Percentiles rank a stretch among this genome's conserved stretches.
These are phyloP conservation scores for Primulina tabacum DNA, from an alignment of 257 asterid genomes.

Conservation along the genomic window DNA sequence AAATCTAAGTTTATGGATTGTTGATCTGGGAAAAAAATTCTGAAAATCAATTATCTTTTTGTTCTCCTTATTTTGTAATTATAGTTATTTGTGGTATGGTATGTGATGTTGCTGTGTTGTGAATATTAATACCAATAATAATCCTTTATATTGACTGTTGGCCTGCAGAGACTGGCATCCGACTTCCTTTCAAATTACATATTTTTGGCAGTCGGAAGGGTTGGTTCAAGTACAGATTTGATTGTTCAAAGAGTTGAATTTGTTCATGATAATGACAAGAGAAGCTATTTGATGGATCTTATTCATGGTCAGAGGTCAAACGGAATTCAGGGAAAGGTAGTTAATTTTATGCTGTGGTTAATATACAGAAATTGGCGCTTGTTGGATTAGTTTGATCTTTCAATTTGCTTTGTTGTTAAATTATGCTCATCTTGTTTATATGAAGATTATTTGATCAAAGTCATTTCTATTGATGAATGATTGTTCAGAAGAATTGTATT, in stretches of 20 bases:
- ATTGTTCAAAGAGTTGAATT: slow-evolving; percentile 79
- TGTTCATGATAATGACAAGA: slow-evolving; percentile 75
- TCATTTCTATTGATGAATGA: no score
- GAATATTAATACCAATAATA: slow-evolving; percentile 9
- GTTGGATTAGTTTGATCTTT: background rate
- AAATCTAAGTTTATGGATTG: background rate
- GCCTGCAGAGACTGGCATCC: slow-evolving; percentile 81
- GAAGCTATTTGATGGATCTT: slow-evolving; percentile 85
- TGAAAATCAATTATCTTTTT: background rate
- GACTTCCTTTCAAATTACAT: slow-evolving; percentile 82
- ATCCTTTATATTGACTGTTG: slow-evolving; percentile 22
- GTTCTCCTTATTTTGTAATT: slow-evolving; percentile 3
- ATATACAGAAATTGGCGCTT: slow-evolving; percentile 1
- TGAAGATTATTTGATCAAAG: no score
- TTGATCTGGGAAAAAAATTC: slow-evolving; percentile 1
- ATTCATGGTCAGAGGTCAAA: slow-evolving; percentile 71
- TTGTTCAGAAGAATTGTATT: no score
- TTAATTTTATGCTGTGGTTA: slow-evolving; percentile 18
- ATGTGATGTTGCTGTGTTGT: background rate
- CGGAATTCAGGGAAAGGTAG: slow-evolving; percentile 63
- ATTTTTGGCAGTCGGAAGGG: slow-evolving; percentile 86
- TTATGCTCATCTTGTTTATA: no score
- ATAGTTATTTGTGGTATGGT: slow-evolving; percentile 9
- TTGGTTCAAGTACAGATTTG: slow-evolving; percentile 86
- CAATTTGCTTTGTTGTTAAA: background rate